A percentile compares a stretch with the other conserved stretches of the same genome.
Evolutionary conservation across 73 alveolate species (phyloP).

Genomic region (Tetrahymena elliotti): DNA sequence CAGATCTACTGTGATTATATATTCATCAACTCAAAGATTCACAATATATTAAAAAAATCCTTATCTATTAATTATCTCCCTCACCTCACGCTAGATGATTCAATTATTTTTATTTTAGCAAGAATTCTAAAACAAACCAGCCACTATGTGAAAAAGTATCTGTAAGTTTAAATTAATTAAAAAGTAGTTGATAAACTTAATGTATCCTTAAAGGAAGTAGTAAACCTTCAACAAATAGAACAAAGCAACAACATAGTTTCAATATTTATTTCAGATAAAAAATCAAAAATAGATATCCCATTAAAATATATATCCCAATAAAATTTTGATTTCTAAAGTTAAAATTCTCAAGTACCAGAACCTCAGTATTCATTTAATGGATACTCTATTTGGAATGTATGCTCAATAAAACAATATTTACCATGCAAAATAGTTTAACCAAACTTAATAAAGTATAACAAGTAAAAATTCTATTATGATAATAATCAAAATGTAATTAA

Average conservation of each 20-base stretch:
- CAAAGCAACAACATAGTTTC: neutral
- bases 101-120: neutral
- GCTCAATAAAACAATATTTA: neutral
- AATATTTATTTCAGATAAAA: neutral
- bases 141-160: neutral
- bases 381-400: neutral
- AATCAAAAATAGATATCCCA: neutral
- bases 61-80: neutral
- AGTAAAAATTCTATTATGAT: neutral
- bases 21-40: neutral
- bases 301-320: neutral
- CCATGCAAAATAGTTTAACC: neutral
- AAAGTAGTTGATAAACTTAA: neutral
- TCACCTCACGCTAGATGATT: neutral
- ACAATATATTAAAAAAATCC: neutral
- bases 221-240: neutral
- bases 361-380: neutral
- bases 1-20: neutral
- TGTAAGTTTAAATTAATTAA: neutral
- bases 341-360: neutral
- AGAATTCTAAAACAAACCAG: neutral
- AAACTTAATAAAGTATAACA: neutral
- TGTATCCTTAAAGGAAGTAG: neutral
- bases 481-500: neutral
- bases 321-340: neutral